Conservation (phyloP, 140 eudicot genomes). For the Artemisia princeps region DNA sequence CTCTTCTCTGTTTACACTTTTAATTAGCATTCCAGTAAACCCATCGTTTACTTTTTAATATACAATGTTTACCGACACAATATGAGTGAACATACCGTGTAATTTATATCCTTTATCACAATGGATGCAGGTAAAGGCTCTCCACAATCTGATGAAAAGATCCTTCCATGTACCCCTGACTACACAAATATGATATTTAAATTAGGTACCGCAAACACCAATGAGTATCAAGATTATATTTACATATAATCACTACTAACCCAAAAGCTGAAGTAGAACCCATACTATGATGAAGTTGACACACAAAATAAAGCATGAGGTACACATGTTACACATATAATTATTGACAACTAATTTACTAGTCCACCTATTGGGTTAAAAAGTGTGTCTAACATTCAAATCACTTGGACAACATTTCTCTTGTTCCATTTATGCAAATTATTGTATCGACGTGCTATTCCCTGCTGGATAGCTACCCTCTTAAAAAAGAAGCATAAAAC, state of each 20-base stretch:
- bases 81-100: slow-evolving; percentile 43
- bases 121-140: slow-evolving; percentile 75
- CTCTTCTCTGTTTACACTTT: not conserved
- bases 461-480: too few species aligned
- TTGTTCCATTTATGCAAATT: too few species aligned
- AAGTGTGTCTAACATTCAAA: too few species aligned
- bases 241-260: not conserved
- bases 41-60: slow-evolving; percentile 3
- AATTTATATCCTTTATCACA: slow-evolving; percentile 63
- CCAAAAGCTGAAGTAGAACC: too few species aligned
- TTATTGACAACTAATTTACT: too few species aligned
- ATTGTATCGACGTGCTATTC: too few species aligned
- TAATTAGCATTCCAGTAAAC: slow-evolving; percentile 13
- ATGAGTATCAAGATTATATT: not conserved
- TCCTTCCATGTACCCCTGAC: slow-evolving; percentile 87
- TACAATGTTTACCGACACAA: not conserved
- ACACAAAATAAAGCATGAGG: too few species aligned
- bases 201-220: not conserved
- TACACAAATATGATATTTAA: slow-evolving; percentile 15
- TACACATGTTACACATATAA: too few species aligned
- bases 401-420: too few species aligned
- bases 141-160: slow-evolving; percentile 69
- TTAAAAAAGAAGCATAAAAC: too few species aligned
- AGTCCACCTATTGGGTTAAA: too few species aligned
- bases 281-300: too few species aligned